Conservation (phyloP, 177 flowering plant genomes). For the Telopea speciosissima region DNA sequence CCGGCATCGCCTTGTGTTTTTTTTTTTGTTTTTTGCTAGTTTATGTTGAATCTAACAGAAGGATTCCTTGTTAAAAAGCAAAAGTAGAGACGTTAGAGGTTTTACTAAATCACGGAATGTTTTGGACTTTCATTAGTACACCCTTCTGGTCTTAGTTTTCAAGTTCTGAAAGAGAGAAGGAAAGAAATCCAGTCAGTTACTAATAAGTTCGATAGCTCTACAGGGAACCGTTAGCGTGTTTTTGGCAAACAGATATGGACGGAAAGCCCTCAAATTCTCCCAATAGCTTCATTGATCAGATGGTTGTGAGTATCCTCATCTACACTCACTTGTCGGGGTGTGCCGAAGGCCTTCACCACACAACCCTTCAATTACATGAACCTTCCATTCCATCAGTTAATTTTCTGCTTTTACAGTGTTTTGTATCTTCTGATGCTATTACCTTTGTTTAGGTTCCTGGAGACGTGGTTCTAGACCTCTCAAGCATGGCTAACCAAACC, state of each 20-base stretch:
- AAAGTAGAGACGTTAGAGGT: no score
- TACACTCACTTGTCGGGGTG: not conserved
- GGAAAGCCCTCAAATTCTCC: constrained; percentile 14
- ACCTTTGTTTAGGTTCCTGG: constrained; percentile 54
- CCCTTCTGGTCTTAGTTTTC: no score
- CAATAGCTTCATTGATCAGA: constrained; percentile 27
- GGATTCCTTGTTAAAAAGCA: no score
- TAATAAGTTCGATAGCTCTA: no score
- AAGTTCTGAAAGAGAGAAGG: no score
- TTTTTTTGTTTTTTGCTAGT: no score
- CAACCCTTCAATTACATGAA: not conserved
- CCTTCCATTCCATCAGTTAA: not conserved
- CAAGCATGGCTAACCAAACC: constrained; percentile 56
- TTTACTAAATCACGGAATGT: no score
- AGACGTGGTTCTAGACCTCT: constrained; percentile 69
- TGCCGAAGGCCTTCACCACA: not conserved
- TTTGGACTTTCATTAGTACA: no score
- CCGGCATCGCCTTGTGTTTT: no score
- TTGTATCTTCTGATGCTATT: not conserved
- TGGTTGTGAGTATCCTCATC: constrained; percentile 25
- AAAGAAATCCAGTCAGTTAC: no score
- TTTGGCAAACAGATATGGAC: constrained; percentile 12
- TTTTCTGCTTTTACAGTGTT: no score
- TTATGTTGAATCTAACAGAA: no score
- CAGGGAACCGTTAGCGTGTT: not conserved